Evolutionary conservation across 2,329 filamentous ascomycete genomes (phyloP).

Genomic region (Leptographium wingfieldii): DNA sequence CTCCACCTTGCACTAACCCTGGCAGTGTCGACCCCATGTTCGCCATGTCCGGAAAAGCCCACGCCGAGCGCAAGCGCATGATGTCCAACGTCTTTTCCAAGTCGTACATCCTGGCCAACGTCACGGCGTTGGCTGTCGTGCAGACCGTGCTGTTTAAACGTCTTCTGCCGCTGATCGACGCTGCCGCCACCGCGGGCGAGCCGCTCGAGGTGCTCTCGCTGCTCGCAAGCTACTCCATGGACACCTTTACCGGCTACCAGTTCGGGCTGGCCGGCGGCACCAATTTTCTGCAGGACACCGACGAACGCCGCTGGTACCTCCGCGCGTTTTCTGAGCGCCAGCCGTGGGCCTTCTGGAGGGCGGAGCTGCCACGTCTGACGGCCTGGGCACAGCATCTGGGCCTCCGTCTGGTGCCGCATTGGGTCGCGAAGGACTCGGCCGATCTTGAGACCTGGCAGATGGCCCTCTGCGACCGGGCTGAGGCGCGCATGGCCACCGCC

Average conservation of each 20-base stretch:
- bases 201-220: neutral
- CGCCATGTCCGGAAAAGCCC: neutral
- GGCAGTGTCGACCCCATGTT: constrained; percentile 2
- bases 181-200: neutral
- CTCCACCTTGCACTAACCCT: neutral
- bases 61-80: constrained; percentile 3
- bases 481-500: neutral
- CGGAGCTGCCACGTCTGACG: neutral
- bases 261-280: neutral
- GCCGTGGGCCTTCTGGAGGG: constrained; percentile 1
- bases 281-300: neutral
- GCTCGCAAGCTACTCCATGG: constrained; percentile 1
- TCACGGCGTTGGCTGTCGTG: neutral
- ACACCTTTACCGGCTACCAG: constrained; percentile 1
- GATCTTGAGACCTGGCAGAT: constrained; percentile 3
- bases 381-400: neutral
- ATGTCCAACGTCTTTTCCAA: neutral
- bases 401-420: neutral
- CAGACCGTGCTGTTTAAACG: neutral
- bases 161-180: neutral
- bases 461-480: neutral
- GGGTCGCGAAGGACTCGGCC: neutral
- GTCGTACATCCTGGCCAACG: neutral
- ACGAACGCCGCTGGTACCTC: constrained; percentile 1
- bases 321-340: neutral